Conservation (phyloP, 2,329 filamentous ascomycete species). For the Fusarium armeniacum region DNA sequence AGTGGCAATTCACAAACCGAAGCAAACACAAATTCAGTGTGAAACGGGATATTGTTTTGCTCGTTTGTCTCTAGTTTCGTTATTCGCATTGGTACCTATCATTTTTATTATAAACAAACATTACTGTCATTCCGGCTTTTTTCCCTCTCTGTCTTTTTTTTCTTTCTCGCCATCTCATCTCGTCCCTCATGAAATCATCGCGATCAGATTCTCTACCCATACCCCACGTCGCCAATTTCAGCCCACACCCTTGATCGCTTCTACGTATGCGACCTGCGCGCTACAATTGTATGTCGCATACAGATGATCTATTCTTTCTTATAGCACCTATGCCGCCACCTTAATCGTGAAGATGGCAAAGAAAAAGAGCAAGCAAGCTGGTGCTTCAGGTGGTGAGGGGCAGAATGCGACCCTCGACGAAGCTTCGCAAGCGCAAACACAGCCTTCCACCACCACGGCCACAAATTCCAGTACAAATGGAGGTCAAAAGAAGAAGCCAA, state of each 20-base stretch:
- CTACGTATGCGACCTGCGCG: conserved; percentile 17
- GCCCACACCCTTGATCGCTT: conserved; percentile 26
- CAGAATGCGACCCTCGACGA: conserved; percentile 29
- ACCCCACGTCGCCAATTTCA: conserved; percentile 39
- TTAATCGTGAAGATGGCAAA: conserved; percentile 58
- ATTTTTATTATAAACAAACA: not conserved
- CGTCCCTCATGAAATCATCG: conserved; percentile 30
- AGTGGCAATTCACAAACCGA: conserved; percentile 27
- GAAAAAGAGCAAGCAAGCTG: conserved; percentile 66
- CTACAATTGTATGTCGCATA: not conserved
- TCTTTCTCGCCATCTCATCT: not conserved
- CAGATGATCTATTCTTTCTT: conserved; percentile 8
- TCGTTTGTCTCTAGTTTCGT: not conserved
- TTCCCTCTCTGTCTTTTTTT: not conserved
- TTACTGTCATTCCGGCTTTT: not conserved
- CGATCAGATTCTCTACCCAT: conserved; percentile 29
- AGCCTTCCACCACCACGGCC: conserved; percentile 13
- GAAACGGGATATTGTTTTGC: not conserved
- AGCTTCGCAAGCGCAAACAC: conserved; percentile 26
- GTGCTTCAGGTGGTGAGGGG: conserved; percentile 54
- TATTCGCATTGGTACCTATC: not conserved
- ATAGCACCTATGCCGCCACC: conserved; percentile 15
- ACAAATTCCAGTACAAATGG: conserved; percentile 21
- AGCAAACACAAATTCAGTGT: not conserved
- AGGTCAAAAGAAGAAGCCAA: conserved; percentile 33